Percentiles rank a stretch among this genome's conserved stretches.
phyloP scores from a whole-genome alignment of 306 rosid genomes.

The Glycyrrhiza uralensis region DNA sequence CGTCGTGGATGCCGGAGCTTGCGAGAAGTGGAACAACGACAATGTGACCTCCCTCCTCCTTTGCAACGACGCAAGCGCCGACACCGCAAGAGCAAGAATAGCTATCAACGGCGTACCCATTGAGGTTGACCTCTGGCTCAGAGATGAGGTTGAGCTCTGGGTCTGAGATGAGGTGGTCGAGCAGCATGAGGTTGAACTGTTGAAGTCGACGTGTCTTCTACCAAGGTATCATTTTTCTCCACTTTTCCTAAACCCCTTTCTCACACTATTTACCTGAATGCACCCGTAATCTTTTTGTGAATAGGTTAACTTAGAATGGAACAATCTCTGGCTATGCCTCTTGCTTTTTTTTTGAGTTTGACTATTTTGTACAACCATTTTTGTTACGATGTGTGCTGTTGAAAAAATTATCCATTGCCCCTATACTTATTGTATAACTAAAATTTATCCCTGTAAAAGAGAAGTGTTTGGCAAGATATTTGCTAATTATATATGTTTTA shows the following conservation, averaged over 20 bases:
- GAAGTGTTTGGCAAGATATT: neutral
- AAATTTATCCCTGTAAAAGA: neutral
- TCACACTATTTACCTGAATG: too few relatives aligned
- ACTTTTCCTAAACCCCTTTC: neutral
- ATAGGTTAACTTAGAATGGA: neutral
- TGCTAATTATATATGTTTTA: neutral
- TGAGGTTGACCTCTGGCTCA: too few relatives aligned
- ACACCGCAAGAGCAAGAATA: too few relatives aligned
- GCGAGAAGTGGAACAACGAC: too few relatives aligned
- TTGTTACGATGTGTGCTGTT: neutral
- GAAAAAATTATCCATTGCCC: neutral
- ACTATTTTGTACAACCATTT: neutral
- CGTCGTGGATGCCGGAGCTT: too few relatives aligned
- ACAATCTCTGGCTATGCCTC: neutral
- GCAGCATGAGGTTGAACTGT: too few relatives aligned
- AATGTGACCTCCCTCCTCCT: too few relatives aligned
- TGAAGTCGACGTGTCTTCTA: conserved; percentile 95
- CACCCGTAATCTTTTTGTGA: neutral
- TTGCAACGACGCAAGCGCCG: too few relatives aligned
- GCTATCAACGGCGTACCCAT: too few relatives aligned
- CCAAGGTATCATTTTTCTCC: conserved; percentile 50
- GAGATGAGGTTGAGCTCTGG: too few relatives aligned
- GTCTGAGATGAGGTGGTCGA: too few relatives aligned
- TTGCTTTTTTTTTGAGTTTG: neutral
- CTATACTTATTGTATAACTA: neutral